phyloP scores from a whole-genome alignment of 2,329 filamentous ascomycete species.

The Monosporascus sp. region DNA sequence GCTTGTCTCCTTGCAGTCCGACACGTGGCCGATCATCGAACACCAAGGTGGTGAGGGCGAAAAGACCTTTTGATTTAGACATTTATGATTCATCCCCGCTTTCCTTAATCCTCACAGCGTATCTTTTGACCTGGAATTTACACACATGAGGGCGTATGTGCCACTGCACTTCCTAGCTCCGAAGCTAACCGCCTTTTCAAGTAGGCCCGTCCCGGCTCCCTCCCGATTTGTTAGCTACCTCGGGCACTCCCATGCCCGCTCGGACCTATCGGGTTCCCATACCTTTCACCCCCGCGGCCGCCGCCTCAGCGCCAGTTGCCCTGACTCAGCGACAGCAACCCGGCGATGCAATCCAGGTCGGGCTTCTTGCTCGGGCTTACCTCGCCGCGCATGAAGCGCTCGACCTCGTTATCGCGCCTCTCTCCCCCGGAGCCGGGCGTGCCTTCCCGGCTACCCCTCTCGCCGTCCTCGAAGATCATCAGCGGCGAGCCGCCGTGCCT shows the following conservation, averaged over 20 bases:
- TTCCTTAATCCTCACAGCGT: no score
- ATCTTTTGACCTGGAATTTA: no score
- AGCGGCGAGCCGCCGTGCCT: conserved; percentile 22
- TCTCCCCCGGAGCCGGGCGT: background rate
- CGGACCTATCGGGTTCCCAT: background rate
- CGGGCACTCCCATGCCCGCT: background rate
- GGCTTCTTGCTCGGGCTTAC: conserved; percentile 67
- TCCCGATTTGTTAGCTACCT: no score
- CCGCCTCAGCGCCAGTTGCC: conserved; percentile 72
- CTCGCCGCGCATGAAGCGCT: conserved; percentile 65
- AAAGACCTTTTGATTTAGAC: no score
- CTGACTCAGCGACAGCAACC: conserved; percentile 82
- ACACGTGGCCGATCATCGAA: no score
- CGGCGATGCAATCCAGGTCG: conserved; percentile 85
- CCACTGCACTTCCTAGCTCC: no score
- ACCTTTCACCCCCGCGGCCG: background rate
- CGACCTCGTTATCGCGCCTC: conserved; percentile 55
- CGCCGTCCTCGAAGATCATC: conserved; percentile 50
- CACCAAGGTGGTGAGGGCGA: no score
- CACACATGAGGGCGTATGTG: no score
- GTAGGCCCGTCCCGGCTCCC: no score
- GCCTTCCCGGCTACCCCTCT: conserved; percentile 13
- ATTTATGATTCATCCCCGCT: no score
- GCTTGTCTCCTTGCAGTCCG: no score
- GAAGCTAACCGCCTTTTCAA: no score